Evolutionary conservation across 2,329 filamentous ascomycete species (phyloP).

Genomic region (Byssoonygena ceratinophila): DNA sequence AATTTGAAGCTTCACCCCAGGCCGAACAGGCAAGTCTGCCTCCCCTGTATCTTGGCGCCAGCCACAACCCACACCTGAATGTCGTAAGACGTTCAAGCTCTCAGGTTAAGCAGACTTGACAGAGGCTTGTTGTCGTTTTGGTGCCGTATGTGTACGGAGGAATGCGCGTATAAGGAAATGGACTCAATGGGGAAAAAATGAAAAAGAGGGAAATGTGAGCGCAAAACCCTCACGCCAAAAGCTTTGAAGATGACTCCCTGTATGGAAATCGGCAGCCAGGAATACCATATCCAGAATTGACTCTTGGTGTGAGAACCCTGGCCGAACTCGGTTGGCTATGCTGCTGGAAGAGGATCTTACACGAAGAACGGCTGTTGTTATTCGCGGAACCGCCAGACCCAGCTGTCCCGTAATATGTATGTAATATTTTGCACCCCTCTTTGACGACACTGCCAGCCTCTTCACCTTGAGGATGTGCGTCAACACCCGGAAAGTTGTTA

Average conservation of each 20-base stretch:
- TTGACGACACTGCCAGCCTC: background rate
- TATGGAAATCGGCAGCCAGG: background rate
- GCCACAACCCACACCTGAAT: slow-evolving; percentile 1
- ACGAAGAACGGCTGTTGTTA: no score
- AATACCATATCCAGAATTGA: background rate
- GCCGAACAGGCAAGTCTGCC: no score
- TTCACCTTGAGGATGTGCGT: background rate
- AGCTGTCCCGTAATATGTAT: background rate
- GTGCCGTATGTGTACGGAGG: no score
- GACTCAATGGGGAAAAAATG: background rate
- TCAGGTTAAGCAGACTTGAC: background rate
- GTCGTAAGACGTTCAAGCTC: background rate
- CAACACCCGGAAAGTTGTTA: background rate
- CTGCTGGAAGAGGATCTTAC: background rate
- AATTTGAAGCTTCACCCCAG: no score
- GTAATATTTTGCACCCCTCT: background rate
- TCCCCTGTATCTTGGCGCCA: slow-evolving; percentile 5
- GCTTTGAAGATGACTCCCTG: background rate
- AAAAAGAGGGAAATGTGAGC: background rate
- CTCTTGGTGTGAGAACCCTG: no score
- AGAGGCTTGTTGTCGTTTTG: background rate
- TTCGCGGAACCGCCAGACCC: background rate
- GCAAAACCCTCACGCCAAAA: background rate
- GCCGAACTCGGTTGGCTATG: no score
- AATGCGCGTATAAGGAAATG: background rate